Evolutionary conservation across 345 rosid genomes (phyloP).

Genomic region (Kernera saxatilis): DNA sequence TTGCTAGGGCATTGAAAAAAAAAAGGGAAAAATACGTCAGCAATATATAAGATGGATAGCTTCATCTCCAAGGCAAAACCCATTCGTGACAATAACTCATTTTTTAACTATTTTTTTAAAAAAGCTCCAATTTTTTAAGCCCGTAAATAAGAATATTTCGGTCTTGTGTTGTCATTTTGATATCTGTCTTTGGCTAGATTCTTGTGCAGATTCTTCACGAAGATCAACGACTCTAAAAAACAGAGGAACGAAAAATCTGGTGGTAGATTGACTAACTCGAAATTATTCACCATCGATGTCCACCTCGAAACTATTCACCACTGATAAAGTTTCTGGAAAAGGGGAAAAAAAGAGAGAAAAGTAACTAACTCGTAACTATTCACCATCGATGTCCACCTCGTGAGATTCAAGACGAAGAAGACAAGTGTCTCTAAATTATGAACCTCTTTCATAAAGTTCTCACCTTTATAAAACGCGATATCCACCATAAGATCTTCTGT

Average conservation of each 20-base stretch:
- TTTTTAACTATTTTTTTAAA: neutral
- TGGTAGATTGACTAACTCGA: neutral
- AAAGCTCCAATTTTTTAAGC: neutral
- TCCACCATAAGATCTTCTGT: neutral
- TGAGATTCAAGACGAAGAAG: conserved; percentile 6
- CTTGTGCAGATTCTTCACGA: conserved; percentile 17
- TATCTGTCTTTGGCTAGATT: neutral
- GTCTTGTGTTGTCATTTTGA: conserved; percentile 5
- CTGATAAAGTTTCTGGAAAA: neutral
- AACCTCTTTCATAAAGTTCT: neutral
- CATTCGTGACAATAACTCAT: neutral
- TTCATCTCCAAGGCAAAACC: conserved; percentile 11
- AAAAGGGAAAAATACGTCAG: neutral
- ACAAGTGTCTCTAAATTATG: neutral
- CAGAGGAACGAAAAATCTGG: conserved; percentile 6
- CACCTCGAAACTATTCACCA: too few species aligned
- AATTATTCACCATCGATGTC: conserved; percentile 6
- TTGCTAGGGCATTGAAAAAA: neutral
- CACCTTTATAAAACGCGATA: neutral
- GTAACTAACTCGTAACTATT: neutral
- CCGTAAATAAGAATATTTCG: neutral
- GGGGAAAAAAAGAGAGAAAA: neutral
- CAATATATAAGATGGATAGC: neutral
- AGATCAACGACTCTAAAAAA: conserved; percentile 11
- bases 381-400: conserved; percentile 6